phyloP scores from a whole-genome alignment of 2,329 filamentous ascomycete genomes.

The Tolypocladium pustulatum region DNA sequence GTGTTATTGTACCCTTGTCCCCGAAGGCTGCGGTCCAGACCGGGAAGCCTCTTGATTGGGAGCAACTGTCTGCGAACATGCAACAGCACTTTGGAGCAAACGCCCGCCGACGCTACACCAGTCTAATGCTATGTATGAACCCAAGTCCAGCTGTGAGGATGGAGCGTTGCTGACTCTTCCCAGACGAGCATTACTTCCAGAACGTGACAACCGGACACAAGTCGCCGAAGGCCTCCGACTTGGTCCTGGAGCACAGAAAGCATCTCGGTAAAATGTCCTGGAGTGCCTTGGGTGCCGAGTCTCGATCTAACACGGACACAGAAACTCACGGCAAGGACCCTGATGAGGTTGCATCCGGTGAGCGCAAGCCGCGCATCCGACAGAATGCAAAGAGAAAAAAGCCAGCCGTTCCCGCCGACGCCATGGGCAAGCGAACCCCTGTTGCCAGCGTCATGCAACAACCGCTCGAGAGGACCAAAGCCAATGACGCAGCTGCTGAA shows the following conservation, averaged over 20 bases:
- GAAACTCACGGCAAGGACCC: not conserved
- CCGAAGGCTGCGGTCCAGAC: slow-evolving; percentile 16
- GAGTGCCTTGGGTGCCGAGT: no score
- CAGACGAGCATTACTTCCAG: slow-evolving; percentile 36
- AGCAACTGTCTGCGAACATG: slow-evolving; percentile 26
- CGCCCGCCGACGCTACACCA: slow-evolving; percentile 28
- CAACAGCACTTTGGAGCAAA: slow-evolving; percentile 20
- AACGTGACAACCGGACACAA: slow-evolving; percentile 25
- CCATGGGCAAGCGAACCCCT: no score
- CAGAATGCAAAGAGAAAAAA: not conserved
- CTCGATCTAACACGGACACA: not conserved
- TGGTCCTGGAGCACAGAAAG: slow-evolving; percentile 21
- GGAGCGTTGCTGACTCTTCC: slow-evolving; percentile 3
- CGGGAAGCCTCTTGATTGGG: slow-evolving; percentile 19
- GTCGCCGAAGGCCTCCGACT: slow-evolving; percentile 25
- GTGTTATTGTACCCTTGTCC: slow-evolving; percentile 24
- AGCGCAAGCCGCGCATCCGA: not conserved
- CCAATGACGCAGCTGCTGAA: no score
- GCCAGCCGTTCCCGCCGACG: not conserved
- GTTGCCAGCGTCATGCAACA: not conserved
- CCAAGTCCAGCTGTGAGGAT: not conserved
- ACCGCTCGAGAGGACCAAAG: not conserved
- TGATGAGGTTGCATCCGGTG: not conserved
- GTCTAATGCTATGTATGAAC: slow-evolving; percentile 28
- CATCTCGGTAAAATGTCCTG: slow-evolving; percentile 12